Evolutionary conservation across 495 filamentous ascomycete genomes (phyloP), one percentile per base, ranked within the genome.

Genomic region (Lindgomyces ingoldianus): DNA sequence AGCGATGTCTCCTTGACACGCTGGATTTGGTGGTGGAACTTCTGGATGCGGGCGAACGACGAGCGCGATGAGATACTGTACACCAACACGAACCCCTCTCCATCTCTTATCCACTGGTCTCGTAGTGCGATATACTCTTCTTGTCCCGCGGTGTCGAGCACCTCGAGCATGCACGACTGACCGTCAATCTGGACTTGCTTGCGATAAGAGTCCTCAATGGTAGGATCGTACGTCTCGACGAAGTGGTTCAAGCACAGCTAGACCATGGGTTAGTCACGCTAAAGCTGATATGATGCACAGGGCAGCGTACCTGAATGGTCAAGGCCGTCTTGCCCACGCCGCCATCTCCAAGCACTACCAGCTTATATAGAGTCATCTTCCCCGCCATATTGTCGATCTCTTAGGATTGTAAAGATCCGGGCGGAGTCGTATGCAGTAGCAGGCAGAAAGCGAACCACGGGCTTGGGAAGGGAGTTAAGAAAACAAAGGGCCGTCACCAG

Each of bases 171-270:
- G 80, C 94, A 97, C 21, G 94, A 89, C 73, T 95, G 91, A 61
- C 87, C 85, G 76, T 98, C 94, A 74, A 98, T 98, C 64, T 97
- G 93, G 58, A 96, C 93, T 79, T 98, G 95, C 80, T 97, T 98
- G 66, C 94, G 87, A 76, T 98, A 98, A 16, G 93, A 97, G 70
- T 98, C 91, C 79, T 96, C 91, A 73, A 96, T 96, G 63, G 91
- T 98, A 25, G 94, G 94, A 77, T 98, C 94, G 76, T 98, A 98
- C 74, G 87, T 91, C 75, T 90, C 88, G 70, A 90, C 86, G 69
- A 90, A 91, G 73, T 91, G 88, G 72, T 91, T 90, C 30, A 91
- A 73, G 72, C 88, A 91, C 45, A 91, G 76, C 88, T 91, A 72
- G 24, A 54, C 3, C 18, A 16, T 16, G 24, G 21, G 42, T 66